These are phyloP conservation scores for Xylaria sp. DNA, from an alignment of 2,329 filamentous ascomycete species.

Conservation along the genomic window DNA sequence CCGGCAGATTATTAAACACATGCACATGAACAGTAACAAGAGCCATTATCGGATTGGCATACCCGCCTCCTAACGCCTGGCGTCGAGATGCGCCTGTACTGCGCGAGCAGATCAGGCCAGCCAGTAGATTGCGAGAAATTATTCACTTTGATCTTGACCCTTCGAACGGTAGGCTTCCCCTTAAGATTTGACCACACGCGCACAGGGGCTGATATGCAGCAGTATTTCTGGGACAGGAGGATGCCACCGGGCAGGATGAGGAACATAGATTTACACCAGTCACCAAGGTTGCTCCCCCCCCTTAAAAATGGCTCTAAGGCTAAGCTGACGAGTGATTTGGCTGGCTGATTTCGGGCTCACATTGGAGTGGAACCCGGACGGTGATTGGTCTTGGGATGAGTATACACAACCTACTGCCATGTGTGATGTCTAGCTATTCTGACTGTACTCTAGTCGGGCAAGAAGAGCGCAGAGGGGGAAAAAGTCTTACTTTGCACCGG, in stretches of 20 bases:
- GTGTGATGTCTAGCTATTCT: no score
- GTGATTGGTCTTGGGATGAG: not conserved
- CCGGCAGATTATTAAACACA: not conserved
- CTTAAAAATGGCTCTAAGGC: no score
- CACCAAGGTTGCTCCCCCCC: slow-evolving; percentile 1
- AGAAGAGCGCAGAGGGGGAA: no score
- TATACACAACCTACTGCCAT: not conserved
- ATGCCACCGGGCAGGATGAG: not conserved
- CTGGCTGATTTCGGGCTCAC: slow-evolving; percentile 13
- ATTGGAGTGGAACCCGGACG: not conserved
- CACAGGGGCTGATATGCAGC: slow-evolving; percentile 1
- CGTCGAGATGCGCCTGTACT: not conserved
- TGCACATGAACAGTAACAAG: slow-evolving; percentile 1
- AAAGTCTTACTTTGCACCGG: no score
- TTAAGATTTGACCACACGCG: not conserved
- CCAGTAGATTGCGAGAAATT: not conserved
- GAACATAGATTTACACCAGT: slow-evolving; percentile 1
- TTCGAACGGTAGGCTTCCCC: slow-evolving; percentile 5
- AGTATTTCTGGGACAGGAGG: slow-evolving; percentile 8
- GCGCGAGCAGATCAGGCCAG: not conserved
- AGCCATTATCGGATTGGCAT: slow-evolving; percentile 12
- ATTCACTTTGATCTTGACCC: slow-evolving; percentile 18
- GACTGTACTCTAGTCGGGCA: no score
- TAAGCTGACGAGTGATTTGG: slow-evolving; percentile 3
- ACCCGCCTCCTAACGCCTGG: not conserved